phyloP scores from a whole-genome alignment of 768 basidiomycete genomes.

The Leccinum truebloodii region DNA sequence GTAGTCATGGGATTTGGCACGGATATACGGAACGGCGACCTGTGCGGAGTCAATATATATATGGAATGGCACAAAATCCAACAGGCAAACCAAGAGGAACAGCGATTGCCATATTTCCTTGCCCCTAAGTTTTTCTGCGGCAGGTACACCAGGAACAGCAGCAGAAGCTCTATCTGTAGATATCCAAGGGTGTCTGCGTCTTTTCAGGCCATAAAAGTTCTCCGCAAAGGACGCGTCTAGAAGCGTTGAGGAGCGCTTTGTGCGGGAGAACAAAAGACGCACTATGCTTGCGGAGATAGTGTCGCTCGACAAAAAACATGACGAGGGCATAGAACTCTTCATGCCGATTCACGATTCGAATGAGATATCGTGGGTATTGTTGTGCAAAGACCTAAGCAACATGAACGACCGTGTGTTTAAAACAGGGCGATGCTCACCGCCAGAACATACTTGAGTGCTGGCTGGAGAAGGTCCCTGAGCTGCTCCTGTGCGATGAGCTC shows the following conservation, averaged over 20 bases:
- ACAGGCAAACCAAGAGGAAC: conserved; percentile 68
- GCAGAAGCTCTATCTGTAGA: conserved; percentile 65
- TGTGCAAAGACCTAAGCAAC: conserved; percentile 86
- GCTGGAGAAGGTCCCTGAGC: conserved; percentile 87
- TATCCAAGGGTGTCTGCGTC: conserved; percentile 70
- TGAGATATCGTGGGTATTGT: conserved; percentile 87
- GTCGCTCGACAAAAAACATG: conserved; percentile 87
- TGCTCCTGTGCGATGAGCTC: conserved; percentile 95
- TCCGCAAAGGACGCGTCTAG: conserved; percentile 93
- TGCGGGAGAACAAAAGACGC: conserved; percentile 25
- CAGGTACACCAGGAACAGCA: conserved; percentile 65
- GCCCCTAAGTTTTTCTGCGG: conserved; percentile 63
- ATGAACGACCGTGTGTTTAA: not conserved
- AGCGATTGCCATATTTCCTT: conserved; percentile 77
- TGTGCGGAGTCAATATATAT: conserved; percentile 8
- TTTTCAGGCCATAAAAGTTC: conserved; percentile 92
- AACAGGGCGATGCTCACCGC: conserved; percentile 55
- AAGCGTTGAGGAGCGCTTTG: conserved; percentile 7
- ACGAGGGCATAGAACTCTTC: conserved; percentile 93
- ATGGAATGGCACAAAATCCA: not conserved
- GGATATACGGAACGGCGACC: conserved; percentile 88
- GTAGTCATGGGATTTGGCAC: conserved; percentile 87
- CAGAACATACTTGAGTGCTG: conserved; percentile 91
- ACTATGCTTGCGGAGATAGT: conserved; percentile 90
- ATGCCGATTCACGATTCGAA: conserved; percentile 90